Evolutionary conservation across 306 rosid genomes (phyloP), one percentile per base, ranked within the genome.

Genomic region (Erythrophleum fordii): DNA sequence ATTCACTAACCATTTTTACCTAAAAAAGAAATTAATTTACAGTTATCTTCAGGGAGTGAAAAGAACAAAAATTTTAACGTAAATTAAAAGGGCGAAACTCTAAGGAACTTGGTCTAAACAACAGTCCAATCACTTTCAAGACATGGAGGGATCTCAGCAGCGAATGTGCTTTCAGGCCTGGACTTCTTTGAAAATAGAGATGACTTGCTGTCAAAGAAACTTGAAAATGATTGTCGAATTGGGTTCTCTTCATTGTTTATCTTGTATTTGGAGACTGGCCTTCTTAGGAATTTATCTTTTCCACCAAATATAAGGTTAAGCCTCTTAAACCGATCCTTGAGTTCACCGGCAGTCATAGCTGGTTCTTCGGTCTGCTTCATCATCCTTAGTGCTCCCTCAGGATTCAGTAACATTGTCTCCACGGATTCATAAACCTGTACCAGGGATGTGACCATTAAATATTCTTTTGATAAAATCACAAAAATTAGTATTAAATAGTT

Each of bases 161-260:
- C 72, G 42, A 83, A n/a, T 16, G 77, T 26, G 52, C 68, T 87
- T 77, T 82, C 94, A 60, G 85, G 85, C 80, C 81, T 93, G 0
- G 92, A 85, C 79, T 87, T 96, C 87, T 85, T 91, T 17, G 92
- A 92, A 80, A 96, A 90, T 69, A 93, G 82, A 26, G 97, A 89
- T 44, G 99, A 88, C 88, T 93, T 96, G 79, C 84, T 88, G 78
- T 96, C 97, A 22, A 96, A 89, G 95, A 93, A 96, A 74, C 82
- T 88, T 3, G 97, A 88, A 75, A 96, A 90, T 20, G 94, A 88
- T 68, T 90, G 97, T 58, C 92, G 82, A 56, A 72, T 37, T 6
- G 72, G 83, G 45, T 81, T 89, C 77, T 80, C 91, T 48, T 90
- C 90, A 5, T 84, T 25, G 56, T 75, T 86, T 41, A 77, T 78